Evolutionary conservation across 306 rosid genomes (phyloP).

Genomic region (Fagus sylvatica): DNA sequence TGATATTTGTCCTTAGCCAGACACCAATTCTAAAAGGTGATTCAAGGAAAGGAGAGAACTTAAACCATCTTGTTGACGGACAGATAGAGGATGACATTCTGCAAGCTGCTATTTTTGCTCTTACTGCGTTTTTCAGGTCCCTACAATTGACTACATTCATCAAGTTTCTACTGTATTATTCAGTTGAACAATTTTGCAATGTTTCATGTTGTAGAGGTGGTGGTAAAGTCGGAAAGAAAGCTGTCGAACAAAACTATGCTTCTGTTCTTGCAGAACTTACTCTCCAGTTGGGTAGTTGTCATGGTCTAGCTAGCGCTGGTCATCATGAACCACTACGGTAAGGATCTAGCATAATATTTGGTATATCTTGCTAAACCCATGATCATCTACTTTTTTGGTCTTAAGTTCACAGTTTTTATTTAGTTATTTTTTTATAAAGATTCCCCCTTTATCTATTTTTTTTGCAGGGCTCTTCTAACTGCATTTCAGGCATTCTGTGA

Average conservation of each 20-base stretch:
- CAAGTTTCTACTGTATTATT: constrained; percentile 19
- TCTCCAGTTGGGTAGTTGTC: constrained; percentile 92
- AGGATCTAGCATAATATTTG: constrained; percentile 21
- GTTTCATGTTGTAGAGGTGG: constrained; percentile 68
- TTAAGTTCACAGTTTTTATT: not conserved
- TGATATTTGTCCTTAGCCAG: constrained; percentile 71
- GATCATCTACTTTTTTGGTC: not conserved
- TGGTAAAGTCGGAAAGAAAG: constrained; percentile 90
- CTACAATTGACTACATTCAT: constrained; percentile 10
- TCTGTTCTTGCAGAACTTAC: constrained; percentile 92
- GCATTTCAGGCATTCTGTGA: constrained; percentile 98
- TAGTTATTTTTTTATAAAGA: not conserved
- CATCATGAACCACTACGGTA: constrained; percentile 83
- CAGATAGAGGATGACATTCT: constrained; percentile 68
- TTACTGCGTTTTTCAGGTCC: constrained; percentile 95
- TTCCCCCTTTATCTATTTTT: constrained; percentile 25
- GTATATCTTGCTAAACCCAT: constrained; percentile 10
- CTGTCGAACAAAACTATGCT: constrained; percentile 89
- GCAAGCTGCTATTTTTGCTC: constrained; percentile 85
- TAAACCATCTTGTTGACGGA: constrained; percentile 50
- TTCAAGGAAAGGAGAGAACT: constrained; percentile 52
- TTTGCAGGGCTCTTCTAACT: constrained; percentile 79
- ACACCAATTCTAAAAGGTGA: constrained; percentile 57
- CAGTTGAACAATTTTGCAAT: constrained; percentile 23
- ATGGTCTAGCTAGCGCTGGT: constrained; percentile 69